A percentile compares a stretch with the other conserved stretches of the same genome.
phyloP scores from a whole-genome alignment of 2,329 filamentous ascomycete species.

The Lasiodiplodia sp. region DNA sequence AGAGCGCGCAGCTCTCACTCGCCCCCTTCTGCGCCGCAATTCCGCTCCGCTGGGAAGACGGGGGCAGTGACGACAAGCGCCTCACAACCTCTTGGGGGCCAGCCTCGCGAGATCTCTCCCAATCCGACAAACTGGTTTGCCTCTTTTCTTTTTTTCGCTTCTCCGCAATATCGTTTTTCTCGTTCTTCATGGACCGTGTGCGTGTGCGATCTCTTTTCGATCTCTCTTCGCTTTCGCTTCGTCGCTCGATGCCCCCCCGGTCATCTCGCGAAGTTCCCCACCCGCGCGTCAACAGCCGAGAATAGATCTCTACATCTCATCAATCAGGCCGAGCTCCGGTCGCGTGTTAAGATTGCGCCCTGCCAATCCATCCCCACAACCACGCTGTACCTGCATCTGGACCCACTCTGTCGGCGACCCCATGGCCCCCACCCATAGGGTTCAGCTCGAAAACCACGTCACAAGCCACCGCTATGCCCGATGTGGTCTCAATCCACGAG shows the following conservation, averaged over 20 bases:
- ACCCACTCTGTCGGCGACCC: neutral
- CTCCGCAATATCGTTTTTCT: neutral
- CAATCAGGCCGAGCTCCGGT: neutral
- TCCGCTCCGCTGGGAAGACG: neutral
- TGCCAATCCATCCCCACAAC: neutral
- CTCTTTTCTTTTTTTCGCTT: neutral
- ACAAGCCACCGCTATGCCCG: neutral
- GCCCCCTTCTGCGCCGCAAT: neutral
- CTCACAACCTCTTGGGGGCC: neutral
- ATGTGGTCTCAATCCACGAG: neutral
- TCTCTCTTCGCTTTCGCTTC: neutral
- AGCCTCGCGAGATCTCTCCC: neutral
- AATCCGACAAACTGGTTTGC: neutral
- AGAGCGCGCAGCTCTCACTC: neutral
- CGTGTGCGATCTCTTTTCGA: neutral
- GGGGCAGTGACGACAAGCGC: neutral
- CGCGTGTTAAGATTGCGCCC: neutral
- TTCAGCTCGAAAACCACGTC: neutral
- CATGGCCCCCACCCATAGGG: neutral
- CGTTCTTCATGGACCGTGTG: neutral
- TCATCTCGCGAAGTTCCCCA: too few species aligned
- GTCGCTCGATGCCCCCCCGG: too few species aligned
- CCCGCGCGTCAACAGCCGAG: neutral
- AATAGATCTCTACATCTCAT: neutral
- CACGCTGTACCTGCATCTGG: neutral